phyloP scores from a whole-genome alignment of 768 basidiomycete species.

The Suillus clintonianus region DNA sequence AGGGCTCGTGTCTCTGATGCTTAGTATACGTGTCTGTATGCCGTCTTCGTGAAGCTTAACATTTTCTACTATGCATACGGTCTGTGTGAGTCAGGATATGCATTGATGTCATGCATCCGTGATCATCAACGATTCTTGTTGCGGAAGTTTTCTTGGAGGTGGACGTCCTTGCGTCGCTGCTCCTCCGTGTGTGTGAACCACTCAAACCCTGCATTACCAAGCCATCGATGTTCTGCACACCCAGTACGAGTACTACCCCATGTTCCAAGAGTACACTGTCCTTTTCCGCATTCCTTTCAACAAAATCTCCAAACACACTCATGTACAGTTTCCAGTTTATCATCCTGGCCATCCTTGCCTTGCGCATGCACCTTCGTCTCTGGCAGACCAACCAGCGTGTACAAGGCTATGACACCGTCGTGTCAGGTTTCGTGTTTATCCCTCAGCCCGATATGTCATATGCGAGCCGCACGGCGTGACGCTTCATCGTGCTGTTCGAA shows the following conservation, averaged over 20 bases:
- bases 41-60: not conserved
- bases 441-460: no score
- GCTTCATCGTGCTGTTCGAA: no score
- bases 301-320: not conserved
- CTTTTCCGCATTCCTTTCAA: not conserved
- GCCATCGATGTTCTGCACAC: not conserved
- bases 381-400: not conserved
- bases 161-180: not conserved
- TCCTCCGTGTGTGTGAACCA: not conserved
- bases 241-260: not conserved
- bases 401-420: no score
- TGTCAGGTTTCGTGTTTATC: no score
- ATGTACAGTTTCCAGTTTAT: not conserved
- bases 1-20: not conserved
- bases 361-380: not conserved
- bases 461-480: no score
- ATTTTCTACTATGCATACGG: not conserved
- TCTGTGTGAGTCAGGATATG: not conserved
- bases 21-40: no score
- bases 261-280: not conserved
- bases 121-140: not conserved
- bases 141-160: not conserved
- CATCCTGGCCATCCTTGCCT: not conserved
- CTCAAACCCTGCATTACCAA: not conserved
- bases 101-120: not conserved